Evolutionary conservation across 495 filamentous ascomycete species (phyloP), one percentile per base, ranked within the genome.

Genomic region (Aspergillus heteromorphus): DNA sequence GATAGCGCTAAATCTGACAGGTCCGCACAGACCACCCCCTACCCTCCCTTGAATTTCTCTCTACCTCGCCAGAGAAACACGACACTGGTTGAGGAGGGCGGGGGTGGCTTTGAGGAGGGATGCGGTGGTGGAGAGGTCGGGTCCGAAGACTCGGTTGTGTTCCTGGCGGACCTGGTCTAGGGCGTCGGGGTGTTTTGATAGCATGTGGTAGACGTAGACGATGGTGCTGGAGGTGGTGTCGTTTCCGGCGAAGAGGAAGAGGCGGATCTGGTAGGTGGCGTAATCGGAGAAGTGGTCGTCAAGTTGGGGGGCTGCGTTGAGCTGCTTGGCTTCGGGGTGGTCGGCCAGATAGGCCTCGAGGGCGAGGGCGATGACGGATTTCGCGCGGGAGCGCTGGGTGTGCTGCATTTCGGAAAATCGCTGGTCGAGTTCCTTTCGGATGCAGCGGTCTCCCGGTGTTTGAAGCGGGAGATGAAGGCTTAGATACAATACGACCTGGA

Each of bases 161-260:
- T 83, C 81, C 13, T 49, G 66, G 10, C 66, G 66, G 0, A 83
- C 38, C 0, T 62, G 63, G 31, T 58, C 31, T 2, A 79, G 64
- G 8, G 67, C 65, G 1, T 60, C 48, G 0, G 79, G 80, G 20
- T 79, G 58, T 11, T 70, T 60, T 0, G 69, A 68, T 4, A 85
- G 72, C 27, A 79, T 66, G 57, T 81, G 72, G 47, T 73, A 73
- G 4, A 58, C 51, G 48, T 66, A 69, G 43, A 53, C 48, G 16
- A 75, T 52, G 0, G 62, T 67, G 25, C 62, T 65, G 57, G 73
- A 71, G 45, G 69, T 70, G 23, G 61, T 64, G 45, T 70, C 65
- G 23, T 63, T 63, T 19, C 64, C 64, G 10, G 58, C 61, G 38
- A 78, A 62, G 36, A 68, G 52, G 54, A 70, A 70, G n/a, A 58